phyloP scores from a whole-genome alignment of 164 flowering plant genomes.

The Stephania cephalantha region DNA sequence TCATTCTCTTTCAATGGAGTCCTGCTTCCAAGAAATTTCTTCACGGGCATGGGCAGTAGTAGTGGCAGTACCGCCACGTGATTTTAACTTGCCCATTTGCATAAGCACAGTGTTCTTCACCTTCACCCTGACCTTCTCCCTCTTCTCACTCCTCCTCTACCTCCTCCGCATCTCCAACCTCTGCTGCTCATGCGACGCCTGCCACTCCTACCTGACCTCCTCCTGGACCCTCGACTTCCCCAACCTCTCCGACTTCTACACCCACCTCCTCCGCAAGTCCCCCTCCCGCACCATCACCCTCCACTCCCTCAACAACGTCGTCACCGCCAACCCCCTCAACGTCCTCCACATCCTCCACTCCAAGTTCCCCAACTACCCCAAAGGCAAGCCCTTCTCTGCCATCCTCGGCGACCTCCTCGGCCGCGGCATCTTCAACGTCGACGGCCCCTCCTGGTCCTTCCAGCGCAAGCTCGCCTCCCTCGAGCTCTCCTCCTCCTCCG shows the following conservation, averaged over 20 bases:
- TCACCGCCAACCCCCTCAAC: slow-evolving; percentile 69
- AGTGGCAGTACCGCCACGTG: neutral
- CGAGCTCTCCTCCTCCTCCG: slow-evolving; percentile 45
- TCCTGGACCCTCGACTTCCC: slow-evolving; percentile 41
- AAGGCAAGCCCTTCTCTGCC: slow-evolving; percentile 54
- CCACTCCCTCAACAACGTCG: slow-evolving; percentile 52
- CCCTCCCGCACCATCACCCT: slow-evolving; percentile 52
- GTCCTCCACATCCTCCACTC: slow-evolving; percentile 72
- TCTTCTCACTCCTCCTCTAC: slow-evolving; percentile 25
- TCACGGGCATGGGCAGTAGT: neutral
- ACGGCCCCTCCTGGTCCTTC: slow-evolving; percentile 64
- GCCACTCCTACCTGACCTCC: slow-evolving; percentile 31
- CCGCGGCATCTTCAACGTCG: slow-evolving; percentile 71
- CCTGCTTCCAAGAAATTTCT: neutral
- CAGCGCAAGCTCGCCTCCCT: slow-evolving; percentile 62
- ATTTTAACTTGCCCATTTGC: neutral
- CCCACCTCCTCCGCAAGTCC: slow-evolving; percentile 44
- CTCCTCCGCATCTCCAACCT: slow-evolving; percentile 22
- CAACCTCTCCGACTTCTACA: slow-evolving; percentile 65
- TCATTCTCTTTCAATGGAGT: neutral
- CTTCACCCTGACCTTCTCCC: slow-evolving; percentile 25
- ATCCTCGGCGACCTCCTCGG: slow-evolving; percentile 75
- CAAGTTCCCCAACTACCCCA: slow-evolving; percentile 69
- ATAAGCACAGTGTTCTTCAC: slow-evolving; percentile 26
- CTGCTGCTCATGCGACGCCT: slow-evolving; percentile 49